Evolutionary conservation across 2,329 filamentous ascomycete genomes (phyloP), one percentile per base, ranked within the genome.

Genomic region (Aspergillus sp.): DNA sequence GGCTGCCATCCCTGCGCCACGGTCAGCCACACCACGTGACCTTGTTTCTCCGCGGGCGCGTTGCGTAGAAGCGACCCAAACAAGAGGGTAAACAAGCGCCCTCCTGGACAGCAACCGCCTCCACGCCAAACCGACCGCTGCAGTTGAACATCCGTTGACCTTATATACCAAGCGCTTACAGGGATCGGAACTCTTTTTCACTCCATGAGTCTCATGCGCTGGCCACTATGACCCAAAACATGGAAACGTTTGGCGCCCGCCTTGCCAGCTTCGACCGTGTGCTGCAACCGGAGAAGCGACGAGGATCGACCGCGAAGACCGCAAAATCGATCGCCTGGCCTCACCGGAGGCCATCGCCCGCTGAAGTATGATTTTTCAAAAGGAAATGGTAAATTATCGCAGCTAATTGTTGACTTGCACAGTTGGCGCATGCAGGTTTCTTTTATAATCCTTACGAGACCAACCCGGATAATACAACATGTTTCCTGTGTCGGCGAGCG

Each of bases 401-500:
- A 3, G 49, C 49, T 51, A 52, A 18, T 47, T 47, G 36, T 24
- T 49, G 10, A 16, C 29, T 16, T 29, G 14, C 52, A 49, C 72
- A 96, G 90, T 88, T 99, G 69, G 94, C 95, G 4, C 87, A 86
- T 71, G 94, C 95, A 58, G 95, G 95, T 42, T 96, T 99, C 79
- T 95, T 89, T 78, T 98, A 91, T 78, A 85, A 88, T 61, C 94
- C 95, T 2, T 86, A 85, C 14, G 82, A 85, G 54, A 84, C 86
- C 51, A 90, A 87, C 70, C 88, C 88, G 42, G 95, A 99, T 75
- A 98, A 98, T 75, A 91, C 91, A 52, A 85, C 87, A 66, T 99
- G 95, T 75, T 98, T 96, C 75, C 82, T 92, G 42, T 99, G 95
- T 78, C 81, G 87, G 63, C 90, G 91, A 73, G 86, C 88, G 57